Evolutionary conservation across 1,284 basidiomycete species (phyloP), one percentile per base, ranked within the genome.

Genomic region (Trametes versicolor): DNA sequence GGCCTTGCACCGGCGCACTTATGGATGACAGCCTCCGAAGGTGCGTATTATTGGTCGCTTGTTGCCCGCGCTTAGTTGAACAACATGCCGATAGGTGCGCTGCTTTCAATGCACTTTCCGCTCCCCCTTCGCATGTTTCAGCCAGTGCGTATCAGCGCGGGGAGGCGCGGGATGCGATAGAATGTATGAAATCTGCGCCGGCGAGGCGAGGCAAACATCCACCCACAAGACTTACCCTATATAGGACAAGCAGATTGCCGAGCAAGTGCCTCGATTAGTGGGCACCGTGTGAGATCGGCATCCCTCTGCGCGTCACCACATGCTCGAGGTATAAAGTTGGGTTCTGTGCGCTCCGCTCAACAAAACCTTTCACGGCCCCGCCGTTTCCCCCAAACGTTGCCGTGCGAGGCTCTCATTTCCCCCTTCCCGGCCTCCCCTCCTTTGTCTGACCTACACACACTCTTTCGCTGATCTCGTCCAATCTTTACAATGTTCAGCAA

Each of bases 401-500:
- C 61, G 61, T 62, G 54, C 61, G 47, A 62, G 61, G 54, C 47
- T 57, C 51, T 34, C 27, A 37, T 17, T n/a, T 49, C 49, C 19
- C 39, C 27, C 23, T 41, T 48, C 37, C 37, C 29, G 27, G 10
- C 27, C 27, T 23, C 54, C 49, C 37, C 49, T 70, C 69, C 49
- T 71, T 70, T 27, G 43, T 63, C 71, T 49, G 56, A 70, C 69
- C 70, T 63, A 59, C 45, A 45, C 59, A 68, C 73, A 45, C 54
- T 58, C 58, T 4, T 66, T 64, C 37, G 49, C 53, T 45, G 34
- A 62, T 41, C 63, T 19, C 41, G 29, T 61, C 56, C 63, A 49
- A 56, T 69, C 70, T 43, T 69, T 69, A 58, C 62, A 39, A 68
- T 64, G 62, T 62, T 72, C 56, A 48, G 60, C 25, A 65, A 70